phyloP scores from a whole-genome alignment of 1,284 basidiomycete species.

The Puccinia hordei region DNA sequence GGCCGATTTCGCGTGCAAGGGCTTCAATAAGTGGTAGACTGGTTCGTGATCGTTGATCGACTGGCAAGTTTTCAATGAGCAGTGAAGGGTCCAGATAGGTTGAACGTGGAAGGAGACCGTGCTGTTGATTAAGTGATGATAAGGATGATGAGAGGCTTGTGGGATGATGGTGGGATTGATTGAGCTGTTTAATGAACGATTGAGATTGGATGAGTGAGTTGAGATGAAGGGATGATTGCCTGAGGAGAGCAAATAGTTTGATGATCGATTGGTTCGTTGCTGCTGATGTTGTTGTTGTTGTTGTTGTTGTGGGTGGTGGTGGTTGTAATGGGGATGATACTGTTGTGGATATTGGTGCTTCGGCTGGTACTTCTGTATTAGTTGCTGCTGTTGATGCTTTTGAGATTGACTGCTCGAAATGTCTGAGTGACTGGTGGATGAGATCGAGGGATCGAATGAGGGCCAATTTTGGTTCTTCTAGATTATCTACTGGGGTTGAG shows the following conservation, averaged over 20 bases:
- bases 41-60: not conserved
- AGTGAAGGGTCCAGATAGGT: constrained; percentile 9
- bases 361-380: too few relatives aligned
- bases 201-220: constrained; percentile 36
- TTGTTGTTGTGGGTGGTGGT: not conserved
- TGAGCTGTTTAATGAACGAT: constrained; percentile 20
- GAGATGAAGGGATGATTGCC: constrained; percentile 25
- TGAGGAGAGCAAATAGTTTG: constrained; percentile 29
- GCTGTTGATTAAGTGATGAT: not conserved
- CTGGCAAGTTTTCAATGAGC: not conserved
- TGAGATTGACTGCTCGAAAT: constrained; percentile 13
- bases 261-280: not conserved
- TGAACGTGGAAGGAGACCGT: not conserved
- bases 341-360: not conserved
- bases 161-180: constrained; percentile 14
- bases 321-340: not conserved
- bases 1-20: not conserved
- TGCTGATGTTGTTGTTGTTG: not conserved
- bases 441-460: not conserved
- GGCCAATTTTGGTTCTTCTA: not conserved
- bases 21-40: constrained; percentile 18
- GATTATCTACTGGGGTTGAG: not conserved
- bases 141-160: constrained; percentile 1
- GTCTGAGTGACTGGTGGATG: constrained; percentile 6
- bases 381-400: too few relatives aligned